These are phyloP conservation scores for Apiotrichum veenhuisii DNA, from an alignment of 1,284 basidiomycete genomes.

Conservation along the genomic window DNA sequence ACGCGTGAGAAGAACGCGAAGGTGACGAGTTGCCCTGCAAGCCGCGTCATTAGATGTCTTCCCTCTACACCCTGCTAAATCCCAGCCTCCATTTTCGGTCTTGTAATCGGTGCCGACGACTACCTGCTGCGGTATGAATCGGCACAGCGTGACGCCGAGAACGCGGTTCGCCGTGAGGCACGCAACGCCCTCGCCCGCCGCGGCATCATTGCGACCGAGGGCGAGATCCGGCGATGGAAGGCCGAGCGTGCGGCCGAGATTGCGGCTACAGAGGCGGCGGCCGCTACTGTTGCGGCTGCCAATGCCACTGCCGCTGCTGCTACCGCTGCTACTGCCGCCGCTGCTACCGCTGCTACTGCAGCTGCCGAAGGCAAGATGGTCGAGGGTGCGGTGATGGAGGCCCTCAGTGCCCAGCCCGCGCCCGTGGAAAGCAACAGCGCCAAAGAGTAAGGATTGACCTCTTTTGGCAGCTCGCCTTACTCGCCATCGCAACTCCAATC, in stretches of 20 bases:
- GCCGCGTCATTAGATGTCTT: too few relatives aligned
- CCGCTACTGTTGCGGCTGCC: neutral
- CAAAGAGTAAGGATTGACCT: too few relatives aligned
- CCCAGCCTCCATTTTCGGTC: constrained; percentile 62
- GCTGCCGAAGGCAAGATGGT: too few relatives aligned
- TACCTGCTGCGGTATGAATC: constrained; percentile 70
- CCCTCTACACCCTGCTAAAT: neutral
- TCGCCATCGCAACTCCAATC: too few relatives aligned
- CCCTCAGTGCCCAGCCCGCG: too few relatives aligned
- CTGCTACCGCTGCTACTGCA: neutral
- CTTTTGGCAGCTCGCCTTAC: too few relatives aligned
- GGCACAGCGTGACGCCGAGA: constrained; percentile 62
- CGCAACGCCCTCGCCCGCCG: constrained; percentile 66
- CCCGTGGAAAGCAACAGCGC: too few relatives aligned
- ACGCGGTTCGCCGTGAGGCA: constrained; percentile 66
- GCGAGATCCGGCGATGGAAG: constrained; percentile 76
- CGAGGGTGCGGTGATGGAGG: too few relatives aligned
- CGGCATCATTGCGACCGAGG: constrained; percentile 68
- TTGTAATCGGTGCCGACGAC: constrained; percentile 69
- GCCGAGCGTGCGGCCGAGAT: constrained; percentile 50
- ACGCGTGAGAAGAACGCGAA: too few relatives aligned
- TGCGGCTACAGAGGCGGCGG: constrained; percentile 9
- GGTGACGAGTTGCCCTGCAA: too few relatives aligned
- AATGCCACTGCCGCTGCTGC: too few relatives aligned
- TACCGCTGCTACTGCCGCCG: too few relatives aligned